Evolutionary conservation across 2,329 filamentous ascomycete genomes (phyloP), one percentile per base, ranked within the genome.

Genomic region (Curvularia sp.): DNA sequence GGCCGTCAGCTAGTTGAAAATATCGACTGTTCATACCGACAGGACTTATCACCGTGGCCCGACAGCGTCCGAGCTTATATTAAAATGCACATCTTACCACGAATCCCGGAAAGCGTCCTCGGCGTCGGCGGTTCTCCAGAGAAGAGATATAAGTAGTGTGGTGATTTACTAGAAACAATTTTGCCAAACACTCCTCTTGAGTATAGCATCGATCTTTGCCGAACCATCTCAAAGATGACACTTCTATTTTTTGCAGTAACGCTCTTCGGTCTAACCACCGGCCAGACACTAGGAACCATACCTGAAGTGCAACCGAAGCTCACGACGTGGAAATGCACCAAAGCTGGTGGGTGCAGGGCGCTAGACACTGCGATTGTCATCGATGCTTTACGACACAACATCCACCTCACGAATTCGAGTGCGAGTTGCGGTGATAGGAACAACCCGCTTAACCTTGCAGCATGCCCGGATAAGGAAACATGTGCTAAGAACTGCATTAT

Each of bases 401-500:
- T 85, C 30, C 60, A 75, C 49, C 80, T 83, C 25, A 71, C 70
- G 49, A 65, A 75, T 54, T 67, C 66, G 3, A 64, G 65, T 5
- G 63, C 63, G 13, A 72, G 72, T 5, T 79, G 77, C 57, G 70
- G 72, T 25, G 70, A 73, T 59, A 73, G 68, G 63, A 69, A 69
- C 5, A 69, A 53, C 13, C 60, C 49, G 3, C 53, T 72, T 6
- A 79, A 85, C 67, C 60, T 74, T 5, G 74, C 77, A 21, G 76
- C 81, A 32, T 86, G 84, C 74, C 77, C 80, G 1, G 78, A 81
- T 61, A 75, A 81, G 65, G 72, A 70, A 59, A 77, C 77, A 5
- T 87, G 85, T 65, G 84, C 84, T 10, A 61, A 75, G 36, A 85
- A 85, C 72, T 87, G 85, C 67, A 82, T 84, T 48, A 69, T 87